These are phyloP conservation scores for Rhodomyrtus psidioides DNA, from an alignment of 441 rosid genomes.

Conservation along the genomic window DNA sequence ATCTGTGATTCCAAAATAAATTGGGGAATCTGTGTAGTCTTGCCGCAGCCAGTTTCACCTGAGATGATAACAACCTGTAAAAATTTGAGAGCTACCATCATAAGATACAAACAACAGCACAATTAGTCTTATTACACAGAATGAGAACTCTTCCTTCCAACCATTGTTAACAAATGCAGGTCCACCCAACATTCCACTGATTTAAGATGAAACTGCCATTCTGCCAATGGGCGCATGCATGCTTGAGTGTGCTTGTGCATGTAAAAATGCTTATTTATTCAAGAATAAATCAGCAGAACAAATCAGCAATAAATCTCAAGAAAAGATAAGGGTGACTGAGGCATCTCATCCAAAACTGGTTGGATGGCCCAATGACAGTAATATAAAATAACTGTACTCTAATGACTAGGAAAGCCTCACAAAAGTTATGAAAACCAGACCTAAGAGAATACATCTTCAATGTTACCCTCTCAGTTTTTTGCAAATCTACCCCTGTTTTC, in stretches of 20 bases:
- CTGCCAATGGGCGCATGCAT: background rate
- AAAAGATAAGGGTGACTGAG: background rate
- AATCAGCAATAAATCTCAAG: background rate
- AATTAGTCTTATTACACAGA: background rate
- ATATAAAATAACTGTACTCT: background rate
- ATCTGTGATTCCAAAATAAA: conserved; percentile 78
- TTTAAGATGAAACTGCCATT: background rate
- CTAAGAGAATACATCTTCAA: background rate
- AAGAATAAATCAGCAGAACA: background rate
- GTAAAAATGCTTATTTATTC: background rate
- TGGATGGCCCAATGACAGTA: background rate
- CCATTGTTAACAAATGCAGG: background rate
- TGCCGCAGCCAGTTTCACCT: conserved; percentile 98
- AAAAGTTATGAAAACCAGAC: background rate
- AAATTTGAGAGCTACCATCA: background rate
- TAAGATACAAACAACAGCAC: background rate
- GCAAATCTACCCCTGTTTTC: background rate
- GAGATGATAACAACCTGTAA: conserved; percentile 77
- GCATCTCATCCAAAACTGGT: background rate
- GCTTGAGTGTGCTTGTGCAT: background rate
- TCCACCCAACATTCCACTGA: background rate
- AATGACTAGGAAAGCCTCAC: background rate
- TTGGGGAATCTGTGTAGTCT: conserved; percentile 94
- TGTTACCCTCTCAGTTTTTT: background rate
- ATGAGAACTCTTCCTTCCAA: background rate